Conservation (phyloP, 768 basidiomycete genomes). For the Amanita rimosa region DNA sequence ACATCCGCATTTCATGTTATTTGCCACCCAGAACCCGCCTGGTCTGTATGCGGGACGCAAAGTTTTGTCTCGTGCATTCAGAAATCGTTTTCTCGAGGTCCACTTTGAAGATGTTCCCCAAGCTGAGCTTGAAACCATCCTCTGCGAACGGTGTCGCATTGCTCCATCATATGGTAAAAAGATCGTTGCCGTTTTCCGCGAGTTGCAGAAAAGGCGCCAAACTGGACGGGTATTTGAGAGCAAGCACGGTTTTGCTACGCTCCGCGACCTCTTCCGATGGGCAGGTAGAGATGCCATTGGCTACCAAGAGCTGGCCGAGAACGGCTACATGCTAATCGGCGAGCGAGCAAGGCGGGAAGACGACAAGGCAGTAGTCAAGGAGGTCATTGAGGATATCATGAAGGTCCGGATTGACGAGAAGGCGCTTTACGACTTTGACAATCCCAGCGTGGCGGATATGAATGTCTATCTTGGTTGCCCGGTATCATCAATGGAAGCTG, state of each 20-base stretch:
- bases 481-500: conserved; percentile 24
- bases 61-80: conserved; percentile 88
- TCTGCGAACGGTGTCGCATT: conserved; percentile 87
- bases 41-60: conserved; percentile 94
- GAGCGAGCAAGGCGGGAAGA: conserved; percentile 80
- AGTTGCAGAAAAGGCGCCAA: conserved; percentile 88
- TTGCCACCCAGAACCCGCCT: conserved; percentile 97
- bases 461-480: conserved; percentile 43
- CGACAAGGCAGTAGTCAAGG: conserved; percentile 83
- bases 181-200: conserved; percentile 87
- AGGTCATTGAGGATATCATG: conserved; percentile 85
- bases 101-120: conserved; percentile 97
- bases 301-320: conserved; percentile 88
- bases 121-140: conserved; percentile 82
- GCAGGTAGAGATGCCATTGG: conserved; percentile 82
- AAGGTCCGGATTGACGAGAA: conserved; percentile 72
- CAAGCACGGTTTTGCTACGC: conserved; percentile 92
- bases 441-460: conserved; percentile 24
- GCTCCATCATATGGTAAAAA: conserved; percentile 88
- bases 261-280: conserved; percentile 97
- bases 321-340: conserved; percentile 95
- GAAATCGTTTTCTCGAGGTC: conserved; percentile 95
- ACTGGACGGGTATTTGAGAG: conserved; percentile 91
- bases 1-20: conserved; percentile 94
- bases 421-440: conserved; percentile 51